Percentiles rank a stretch among this genome's conserved stretches.
Conservation (phyloP, 495 filamentous ascomycete species). For the Entonaema liquescens region DNA sequence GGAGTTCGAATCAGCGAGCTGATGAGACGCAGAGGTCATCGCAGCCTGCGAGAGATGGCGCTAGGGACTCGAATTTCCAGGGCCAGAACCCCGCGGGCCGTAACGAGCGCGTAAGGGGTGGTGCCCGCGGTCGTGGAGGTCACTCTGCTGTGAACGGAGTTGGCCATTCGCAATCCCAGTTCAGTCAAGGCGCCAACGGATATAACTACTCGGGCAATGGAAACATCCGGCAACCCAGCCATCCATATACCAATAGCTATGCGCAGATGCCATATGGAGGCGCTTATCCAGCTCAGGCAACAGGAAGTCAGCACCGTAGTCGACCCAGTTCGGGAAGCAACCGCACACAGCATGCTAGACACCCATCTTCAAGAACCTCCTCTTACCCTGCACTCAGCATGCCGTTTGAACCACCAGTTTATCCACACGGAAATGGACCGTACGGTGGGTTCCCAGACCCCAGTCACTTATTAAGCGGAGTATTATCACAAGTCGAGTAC, state of each 20-base stretch:
- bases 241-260: conserved; percentile 49
- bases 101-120: conserved; percentile 38
- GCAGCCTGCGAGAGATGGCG: conserved; percentile 32
- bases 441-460: conserved; percentile 68
- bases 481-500: conserved; percentile 80
- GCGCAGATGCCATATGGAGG: conserved; percentile 42
- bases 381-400: conserved; percentile 48
- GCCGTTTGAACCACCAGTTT: conserved; percentile 59
- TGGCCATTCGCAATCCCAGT: conserved; percentile 37
- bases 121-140: conserved; percentile 40
- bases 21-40: conserved; percentile 35
- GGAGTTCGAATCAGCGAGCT: conserved; percentile 23
- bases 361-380: conserved; percentile 35
- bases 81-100: conserved; percentile 31
- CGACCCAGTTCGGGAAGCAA: conserved; percentile 38
- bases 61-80: conserved; percentile 34
- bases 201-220: conserved; percentile 36
- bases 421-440: conserved; percentile 70
- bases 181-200: conserved; percentile 21
- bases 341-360: conserved; percentile 34
- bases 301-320: conserved; percentile 28
- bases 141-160: conserved; percentile 30
- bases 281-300: conserved; percentile 29
- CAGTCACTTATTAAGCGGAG: conserved; percentile 56
- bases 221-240: conserved; percentile 60